Evolutionary conservation across 1,284 basidiomycete species (phyloP).

Genomic region (Boletus holoroseus): DNA sequence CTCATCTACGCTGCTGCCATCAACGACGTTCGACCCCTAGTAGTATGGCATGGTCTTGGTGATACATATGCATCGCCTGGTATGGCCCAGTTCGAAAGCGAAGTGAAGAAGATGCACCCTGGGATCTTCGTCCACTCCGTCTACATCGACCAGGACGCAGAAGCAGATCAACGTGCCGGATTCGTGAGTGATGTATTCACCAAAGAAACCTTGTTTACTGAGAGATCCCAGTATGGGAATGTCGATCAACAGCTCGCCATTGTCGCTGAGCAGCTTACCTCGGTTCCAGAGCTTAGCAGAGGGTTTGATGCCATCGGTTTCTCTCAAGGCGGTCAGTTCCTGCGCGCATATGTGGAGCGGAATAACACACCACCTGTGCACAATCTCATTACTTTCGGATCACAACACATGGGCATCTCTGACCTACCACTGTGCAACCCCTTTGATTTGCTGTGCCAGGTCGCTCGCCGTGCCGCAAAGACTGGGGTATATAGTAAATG

Average conservation of each 20-base stretch:
- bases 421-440: slow-evolving; percentile 72
- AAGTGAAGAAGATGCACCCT: slow-evolving; percentile 68
- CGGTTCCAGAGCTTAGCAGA: slow-evolving; percentile 60
- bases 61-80: slow-evolving; percentile 62
- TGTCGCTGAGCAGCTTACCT: slow-evolving; percentile 64
- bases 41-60: slow-evolving; percentile 94
- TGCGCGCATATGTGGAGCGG: slow-evolving; percentile 84
- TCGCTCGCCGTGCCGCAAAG: slow-evolving; percentile 68
- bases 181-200: slow-evolving; percentile 55
- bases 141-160: slow-evolving; percentile 60
- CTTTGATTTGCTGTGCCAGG: slow-evolving; percentile 70
- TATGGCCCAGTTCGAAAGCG: slow-evolving; percentile 62
- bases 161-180: slow-evolving; percentile 72
- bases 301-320: slow-evolving; percentile 93
- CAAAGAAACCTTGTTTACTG: not conserved
- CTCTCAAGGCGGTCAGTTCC: slow-evolving; percentile 90
- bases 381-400: slow-evolving; percentile 87
- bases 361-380: slow-evolving; percentile 74
- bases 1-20: slow-evolving; percentile 14
- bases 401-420: slow-evolving; percentile 81
- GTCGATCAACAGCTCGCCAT: slow-evolving; percentile 66
- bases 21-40: slow-evolving; percentile 57
- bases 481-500: slow-evolving; percentile 77
- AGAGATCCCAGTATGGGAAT: slow-evolving; percentile 63
- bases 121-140: slow-evolving; percentile 86